Conservation (phyloP, 2,329 filamentous ascomycete species). For the Botrytis deweyae region DNA sequence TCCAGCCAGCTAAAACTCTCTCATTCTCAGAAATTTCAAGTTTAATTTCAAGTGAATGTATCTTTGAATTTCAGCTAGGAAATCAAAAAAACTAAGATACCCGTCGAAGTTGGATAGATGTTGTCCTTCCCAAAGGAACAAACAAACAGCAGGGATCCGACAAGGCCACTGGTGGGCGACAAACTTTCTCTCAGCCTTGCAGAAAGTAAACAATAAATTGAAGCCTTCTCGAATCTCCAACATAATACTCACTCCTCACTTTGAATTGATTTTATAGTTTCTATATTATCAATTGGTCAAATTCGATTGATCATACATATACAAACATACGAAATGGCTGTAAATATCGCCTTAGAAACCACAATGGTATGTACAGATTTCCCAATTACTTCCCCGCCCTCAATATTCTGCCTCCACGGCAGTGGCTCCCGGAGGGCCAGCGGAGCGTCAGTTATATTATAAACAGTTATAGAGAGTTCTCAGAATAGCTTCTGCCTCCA, state of each 20-base stretch:
- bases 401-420: background rate
- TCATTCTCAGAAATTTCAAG: too few species aligned
- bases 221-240: background rate
- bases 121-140: background rate
- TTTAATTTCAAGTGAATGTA: background rate
- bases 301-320: background rate
- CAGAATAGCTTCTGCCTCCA: too few species aligned
- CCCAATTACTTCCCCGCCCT: too few species aligned
- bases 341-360: constrained; percentile 78
- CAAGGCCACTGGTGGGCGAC: background rate
- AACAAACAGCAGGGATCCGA: constrained; percentile 1
- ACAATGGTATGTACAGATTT: constrained; percentile 63
- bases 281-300: background rate
- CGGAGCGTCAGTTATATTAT: background rate
- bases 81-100: background rate
- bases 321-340: constrained; percentile 59
- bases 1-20: rapidly evolving
- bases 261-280: background rate
- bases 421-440: background rate
- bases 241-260: background rate
- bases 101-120: background rate
- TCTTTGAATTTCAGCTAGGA: background rate
- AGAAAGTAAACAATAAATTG: constrained; percentile 8
- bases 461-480: background rate
- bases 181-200: constrained; percentile 20